phyloP scores from a whole-genome alignment of 1,284 basidiomycete species.

The Pisolithus thermaeus region DNA sequence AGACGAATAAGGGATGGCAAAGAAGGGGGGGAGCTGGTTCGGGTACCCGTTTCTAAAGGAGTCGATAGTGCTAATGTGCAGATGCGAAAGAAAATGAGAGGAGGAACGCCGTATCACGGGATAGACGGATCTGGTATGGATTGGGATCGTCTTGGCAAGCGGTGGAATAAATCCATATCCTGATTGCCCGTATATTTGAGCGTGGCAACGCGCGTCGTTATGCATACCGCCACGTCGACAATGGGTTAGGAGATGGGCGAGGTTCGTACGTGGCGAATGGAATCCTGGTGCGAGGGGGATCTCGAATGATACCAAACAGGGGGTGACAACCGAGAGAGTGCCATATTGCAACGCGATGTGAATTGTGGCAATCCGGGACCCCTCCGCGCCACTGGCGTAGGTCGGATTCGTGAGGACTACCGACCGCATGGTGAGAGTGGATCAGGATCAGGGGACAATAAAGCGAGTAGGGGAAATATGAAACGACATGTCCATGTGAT shows the following conservation, averaged over 20 bases:
- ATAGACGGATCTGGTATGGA: background rate
- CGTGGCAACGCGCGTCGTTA: background rate
- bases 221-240: slow-evolving; percentile 1
- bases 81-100: background rate
- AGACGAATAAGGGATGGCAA: background rate
- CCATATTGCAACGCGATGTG: background rate
- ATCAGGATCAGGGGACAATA: background rate
- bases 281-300: background rate
- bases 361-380: too few species aligned
- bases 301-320: background rate
- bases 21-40: background rate
- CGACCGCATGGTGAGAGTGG: background rate
- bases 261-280: background rate
- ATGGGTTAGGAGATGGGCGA: background rate
- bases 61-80: background rate
- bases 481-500: background rate
- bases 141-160: background rate
- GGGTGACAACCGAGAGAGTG: background rate
- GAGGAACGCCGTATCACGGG: background rate
- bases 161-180: too few species aligned
- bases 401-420: background rate
- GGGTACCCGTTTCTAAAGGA: background rate
- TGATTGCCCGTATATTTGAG: background rate
- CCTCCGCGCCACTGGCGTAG: background rate
- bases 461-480: background rate